Conservation (phyloP, 2,329 filamentous ascomycete genomes). For the Diaporthe vexans region DNA sequence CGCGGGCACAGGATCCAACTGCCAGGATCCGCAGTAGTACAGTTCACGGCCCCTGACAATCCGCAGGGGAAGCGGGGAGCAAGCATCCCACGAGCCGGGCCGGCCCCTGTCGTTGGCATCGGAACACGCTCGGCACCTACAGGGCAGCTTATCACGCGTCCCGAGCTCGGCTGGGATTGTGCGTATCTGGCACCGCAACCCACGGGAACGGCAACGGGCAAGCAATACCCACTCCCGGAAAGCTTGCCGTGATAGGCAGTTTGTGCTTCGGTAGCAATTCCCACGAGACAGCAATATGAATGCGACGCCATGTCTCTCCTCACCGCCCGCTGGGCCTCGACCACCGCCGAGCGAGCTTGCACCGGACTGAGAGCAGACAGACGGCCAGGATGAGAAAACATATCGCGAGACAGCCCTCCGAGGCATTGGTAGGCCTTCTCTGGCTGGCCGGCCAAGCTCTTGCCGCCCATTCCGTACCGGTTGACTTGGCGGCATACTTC, state of each 20-base stretch:
- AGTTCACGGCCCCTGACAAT: constrained; percentile 7
- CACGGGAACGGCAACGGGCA: constrained; percentile 14
- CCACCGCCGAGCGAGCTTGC: neutral
- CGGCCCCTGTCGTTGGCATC: constrained; percentile 22
- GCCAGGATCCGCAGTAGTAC: neutral
- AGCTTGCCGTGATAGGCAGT: constrained; percentile 15
- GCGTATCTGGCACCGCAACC: constrained; percentile 12
- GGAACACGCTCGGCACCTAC: constrained; percentile 18
- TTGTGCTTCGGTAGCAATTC: neutral
- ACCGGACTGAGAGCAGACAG: neutral
- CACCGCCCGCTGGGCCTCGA: neutral
- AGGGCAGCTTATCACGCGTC: constrained; percentile 37
- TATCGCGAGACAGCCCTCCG: neutral
- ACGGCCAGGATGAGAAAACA: constrained; percentile 8
- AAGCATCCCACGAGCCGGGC: constrained; percentile 13
- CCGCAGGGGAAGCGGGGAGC: constrained; percentile 20
- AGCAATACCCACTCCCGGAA: neutral
- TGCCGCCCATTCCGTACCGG: constrained; percentile 45
- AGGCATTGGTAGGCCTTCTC: constrained; percentile 2
- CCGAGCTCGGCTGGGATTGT: constrained; percentile 9
- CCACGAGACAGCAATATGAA: constrained; percentile 27
- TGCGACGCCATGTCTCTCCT: constrained; percentile 18
- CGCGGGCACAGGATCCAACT: neutral
- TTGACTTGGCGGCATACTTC: constrained; percentile 54
- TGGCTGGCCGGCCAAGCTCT: constrained; percentile 20